Evolutionary conservation across 805 yeast species (phyloP).

Genomic region (Candida qinlingensis): DNA sequence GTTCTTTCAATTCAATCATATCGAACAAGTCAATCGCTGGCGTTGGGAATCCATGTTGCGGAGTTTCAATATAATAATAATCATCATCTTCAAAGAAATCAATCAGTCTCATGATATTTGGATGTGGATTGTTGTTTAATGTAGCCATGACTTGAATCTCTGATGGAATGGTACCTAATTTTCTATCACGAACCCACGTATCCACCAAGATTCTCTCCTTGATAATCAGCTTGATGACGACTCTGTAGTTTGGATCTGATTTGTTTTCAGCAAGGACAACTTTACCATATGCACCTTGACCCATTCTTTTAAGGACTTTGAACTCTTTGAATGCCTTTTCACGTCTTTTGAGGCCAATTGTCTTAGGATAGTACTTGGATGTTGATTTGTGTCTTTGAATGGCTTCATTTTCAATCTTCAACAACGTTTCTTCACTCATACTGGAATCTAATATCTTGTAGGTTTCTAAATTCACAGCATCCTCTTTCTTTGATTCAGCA

Average conservation of each 20-base stretch:
- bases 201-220: constrained; percentile 92
- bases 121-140: constrained; percentile 74
- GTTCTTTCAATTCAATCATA: constrained; percentile 77
- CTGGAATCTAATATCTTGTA: constrained; percentile 16
- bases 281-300: constrained; percentile 96
- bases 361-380: constrained; percentile 34
- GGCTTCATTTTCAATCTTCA: constrained; percentile 40
- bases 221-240: constrained; percentile 83
- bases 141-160: constrained; percentile 91
- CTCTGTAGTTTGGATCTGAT: constrained; percentile 54
- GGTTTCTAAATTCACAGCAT: constrained; percentile 8
- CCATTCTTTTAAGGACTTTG: constrained; percentile 67
- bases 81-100: constrained; percentile 92
- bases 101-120: constrained; percentile 75
- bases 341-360: constrained; percentile 64
- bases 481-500: constrained; percentile 4
- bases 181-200: constrained; percentile 94
- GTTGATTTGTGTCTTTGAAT: constrained; percentile 31
- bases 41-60: constrained; percentile 75
- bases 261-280: constrained; percentile 75
- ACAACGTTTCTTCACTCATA: constrained; percentile 35
- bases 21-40: constrained; percentile 94
- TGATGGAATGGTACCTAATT: constrained; percentile 90
- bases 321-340: constrained; percentile 71
- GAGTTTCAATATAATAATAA: constrained; percentile 86